Evolutionary conservation across 805 yeast species (phyloP), one percentile per base, ranked within the genome.

Genomic region (Metschnikowia cerradonensis): DNA sequence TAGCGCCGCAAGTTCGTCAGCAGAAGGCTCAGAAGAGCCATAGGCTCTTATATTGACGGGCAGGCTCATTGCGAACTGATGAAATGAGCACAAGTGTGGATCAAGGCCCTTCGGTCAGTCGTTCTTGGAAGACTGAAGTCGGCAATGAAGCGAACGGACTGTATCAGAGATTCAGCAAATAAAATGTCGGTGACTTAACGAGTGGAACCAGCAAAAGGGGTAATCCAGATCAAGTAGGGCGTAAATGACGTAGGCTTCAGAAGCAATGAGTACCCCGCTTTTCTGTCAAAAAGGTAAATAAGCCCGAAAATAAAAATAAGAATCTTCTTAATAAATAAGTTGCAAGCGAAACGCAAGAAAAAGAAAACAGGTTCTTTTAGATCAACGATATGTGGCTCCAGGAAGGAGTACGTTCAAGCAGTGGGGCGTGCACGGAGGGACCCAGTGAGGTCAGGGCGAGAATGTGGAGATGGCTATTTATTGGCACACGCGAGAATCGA

Each of bases 401-500:
- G 23, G 31, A 17, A 14, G 34, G 14, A 42, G 20, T 13, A 19
- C 23, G 22, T 30, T n/a, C 8, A 8, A 15, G 1, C 38, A 4
- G 45, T 33, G n/a, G 30, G 45, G 37, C 8, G 45, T 36, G 39
- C 39, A 36, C 22, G 14, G 17, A 37, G 40, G 40, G 40, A 19
- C 40, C 17, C 30, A 34, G 22, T 10, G 33, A 13, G 23, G 23
- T 6, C 40, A 22, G 34, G 40, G 40, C 17, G 32, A 41, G 35
- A 35, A 44, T 44, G 47, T 44, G 47, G 47, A 19, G 41, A 44
- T 36, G 47, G 34, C 40, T 23, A 23, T 23, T 44, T 10, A 23
- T 39, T 40, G 22, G 23, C 23, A 35, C 47, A 44, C 47, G 47
- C 40, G 43, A 39, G 43, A 15, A 15, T 26, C 43, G 47, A 44